Conservation (phyloP, 371 early-diverging fungal species). For the Actinomucor elegans region DNA sequence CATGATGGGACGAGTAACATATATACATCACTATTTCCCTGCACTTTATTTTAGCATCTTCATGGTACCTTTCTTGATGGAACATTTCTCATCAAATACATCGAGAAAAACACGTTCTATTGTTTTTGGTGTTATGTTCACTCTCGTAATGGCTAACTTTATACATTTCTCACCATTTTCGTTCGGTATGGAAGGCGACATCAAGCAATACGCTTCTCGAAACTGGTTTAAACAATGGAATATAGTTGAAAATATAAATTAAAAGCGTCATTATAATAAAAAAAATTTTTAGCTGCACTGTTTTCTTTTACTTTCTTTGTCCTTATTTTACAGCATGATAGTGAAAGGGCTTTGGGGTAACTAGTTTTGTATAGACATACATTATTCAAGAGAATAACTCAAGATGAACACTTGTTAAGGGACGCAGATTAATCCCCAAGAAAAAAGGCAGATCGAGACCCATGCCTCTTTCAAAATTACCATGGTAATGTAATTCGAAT, state of each 20-base stretch:
- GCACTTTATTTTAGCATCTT: constrained; percentile 95
- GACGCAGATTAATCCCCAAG: neutral
- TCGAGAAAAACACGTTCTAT: constrained; percentile 16
- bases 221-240: constrained; percentile 61
- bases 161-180: constrained; percentile 81
- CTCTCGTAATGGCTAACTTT: constrained; percentile 56
- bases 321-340: constrained; percentile 7
- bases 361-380: neutral
- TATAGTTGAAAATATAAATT: constrained; percentile 23
- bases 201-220: constrained; percentile 47
- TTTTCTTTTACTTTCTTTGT: neutral
- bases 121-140: constrained; percentile 48
- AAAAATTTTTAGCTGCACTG: neutral
- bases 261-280: neutral
- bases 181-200: constrained; percentile 82
- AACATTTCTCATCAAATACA: constrained; percentile 54
- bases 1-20: constrained; percentile 97
- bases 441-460: neutral
- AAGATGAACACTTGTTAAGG: neutral
- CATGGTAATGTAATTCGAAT: neutral
- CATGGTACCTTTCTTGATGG: constrained; percentile 70
- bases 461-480: constrained; percentile 3
- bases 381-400: too few species aligned
- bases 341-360: constrained; percentile 13
- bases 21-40: constrained; percentile 99